Base-by-base conservation (phyloP, 1,284 basidiomycete species). In the Cyathus olla region DNA sequence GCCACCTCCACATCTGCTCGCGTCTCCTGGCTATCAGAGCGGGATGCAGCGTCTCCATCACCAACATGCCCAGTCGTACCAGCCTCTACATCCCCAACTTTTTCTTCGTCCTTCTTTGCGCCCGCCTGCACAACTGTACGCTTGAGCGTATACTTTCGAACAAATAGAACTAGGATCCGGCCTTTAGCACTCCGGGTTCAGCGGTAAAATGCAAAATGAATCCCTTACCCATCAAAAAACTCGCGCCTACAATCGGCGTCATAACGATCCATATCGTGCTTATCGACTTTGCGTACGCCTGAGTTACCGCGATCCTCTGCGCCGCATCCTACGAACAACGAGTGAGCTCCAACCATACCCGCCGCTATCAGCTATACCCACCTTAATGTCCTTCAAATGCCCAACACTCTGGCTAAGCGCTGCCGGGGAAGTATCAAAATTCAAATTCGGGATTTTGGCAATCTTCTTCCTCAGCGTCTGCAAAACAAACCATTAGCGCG, bases 191-290 rank as follows among this genome's bases (percentile, higher is more conserved):
- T 35, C 31, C 31, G 31, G 31, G 31, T 35, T 35, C 31, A 6
- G 31, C 31, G 31, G 31, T 35, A 54, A 31, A 54, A 17, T 29
- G 28, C 40, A 27, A 48, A 24, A 40, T 55, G 37, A 52, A n/a
- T 50, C 19, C 76, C 85, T 67, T 63, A 89, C 89, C 80, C 75
- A 92, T 78, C 28, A 93, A 63, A 63, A 92, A 80, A 22, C 84
- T 83, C 29, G 81, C 79, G n/a, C 87, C 90, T 19, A 85, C 46
- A 17, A 92, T 71, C 0, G 91, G 90, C 4, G 87, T 87, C 69
- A 82, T 83, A 27, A 91, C 86, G 59, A 93, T 72, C 93, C 94
- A 96, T 57, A 95, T 90, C 46, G 81, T 85, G 63, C 83, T 82
- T 42, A 95, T 88, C 0, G 92, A 85, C 52, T 86, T 76, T 3